Conservation (phyloP, 495 filamentous ascomycete genomes). For the Xylaria castorea region DNA sequence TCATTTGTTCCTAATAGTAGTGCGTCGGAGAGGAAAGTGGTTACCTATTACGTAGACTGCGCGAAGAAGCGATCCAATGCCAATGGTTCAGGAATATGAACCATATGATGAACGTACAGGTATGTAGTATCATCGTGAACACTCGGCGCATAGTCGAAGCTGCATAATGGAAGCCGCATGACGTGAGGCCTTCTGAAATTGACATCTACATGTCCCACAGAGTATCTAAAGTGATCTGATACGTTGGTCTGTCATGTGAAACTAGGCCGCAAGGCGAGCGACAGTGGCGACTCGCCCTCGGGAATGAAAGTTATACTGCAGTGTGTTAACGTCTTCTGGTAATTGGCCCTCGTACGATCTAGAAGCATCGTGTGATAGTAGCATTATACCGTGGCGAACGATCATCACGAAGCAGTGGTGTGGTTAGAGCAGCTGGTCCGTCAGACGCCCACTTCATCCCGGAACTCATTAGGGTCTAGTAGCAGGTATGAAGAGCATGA, state of each 20-base stretch:
- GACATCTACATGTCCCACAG: neutral
- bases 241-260: neutral
- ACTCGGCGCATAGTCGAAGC: slow-evolving; percentile 7
- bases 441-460: neutral
- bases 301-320: neutral
- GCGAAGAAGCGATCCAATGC: neutral
- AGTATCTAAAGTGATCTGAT: neutral
- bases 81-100: too few relatives aligned
- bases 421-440: neutral
- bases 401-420: neutral
- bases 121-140: neutral
- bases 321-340: neutral
- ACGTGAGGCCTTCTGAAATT: neutral
- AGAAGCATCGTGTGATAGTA: neutral
- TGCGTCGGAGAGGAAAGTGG: neutral
- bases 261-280: neutral
- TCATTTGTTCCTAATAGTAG: neutral
- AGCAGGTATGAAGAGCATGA: slow-evolving; percentile 1
- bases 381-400: slow-evolving; percentile 5
- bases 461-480: neutral
- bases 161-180: neutral
- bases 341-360: slow-evolving; percentile 9
- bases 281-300: slow-evolving; percentile 12
- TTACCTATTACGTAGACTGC: neutral
- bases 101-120: neutral